Percentiles rank a stretch among this genome's conserved stretches.
phyloP scores from a whole-genome alignment of 2,329 filamentous ascomycete species.

The Juglanconis oblonga region DNA sequence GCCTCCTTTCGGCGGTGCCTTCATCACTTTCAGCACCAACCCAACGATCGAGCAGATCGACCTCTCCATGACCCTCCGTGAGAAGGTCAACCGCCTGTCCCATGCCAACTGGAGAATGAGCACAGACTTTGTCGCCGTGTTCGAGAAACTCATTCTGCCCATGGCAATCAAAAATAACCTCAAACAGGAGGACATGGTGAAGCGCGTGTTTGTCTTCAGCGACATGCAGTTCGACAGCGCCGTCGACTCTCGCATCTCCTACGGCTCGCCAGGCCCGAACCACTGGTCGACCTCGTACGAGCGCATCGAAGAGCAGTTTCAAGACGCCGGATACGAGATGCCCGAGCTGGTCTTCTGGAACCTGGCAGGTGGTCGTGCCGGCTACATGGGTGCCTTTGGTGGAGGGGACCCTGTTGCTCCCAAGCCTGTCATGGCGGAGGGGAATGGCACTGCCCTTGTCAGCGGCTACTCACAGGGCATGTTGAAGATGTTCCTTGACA shows the following conservation, averaged over 20 bases:
- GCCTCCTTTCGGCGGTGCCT: constrained; percentile 50
- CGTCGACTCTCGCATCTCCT: background rate
- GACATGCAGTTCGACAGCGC: constrained; percentile 59
- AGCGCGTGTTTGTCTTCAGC: constrained; percentile 57
- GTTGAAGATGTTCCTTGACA: constrained; percentile 56
- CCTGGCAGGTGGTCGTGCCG: constrained; percentile 40
- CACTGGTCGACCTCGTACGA: constrained; percentile 46
- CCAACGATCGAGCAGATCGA: constrained; percentile 43
- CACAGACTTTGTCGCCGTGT: constrained; percentile 54
- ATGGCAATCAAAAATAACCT: constrained; percentile 49
- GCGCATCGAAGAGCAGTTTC: constrained; percentile 43
- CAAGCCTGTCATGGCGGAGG: constrained; percentile 46
- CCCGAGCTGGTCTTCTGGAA: constrained; percentile 62
- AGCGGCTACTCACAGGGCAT: constrained; percentile 56
- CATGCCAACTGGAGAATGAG: constrained; percentile 35
- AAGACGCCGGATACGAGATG: constrained; percentile 52
- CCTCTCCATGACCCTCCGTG: constrained; percentile 32
- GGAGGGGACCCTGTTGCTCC: constrained; percentile 32
- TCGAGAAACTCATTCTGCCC: constrained; percentile 51
- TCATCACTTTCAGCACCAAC: constrained; percentile 50
- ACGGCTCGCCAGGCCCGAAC: background rate
- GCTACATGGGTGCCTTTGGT: constrained; percentile 6
- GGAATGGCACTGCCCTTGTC: constrained; percentile 47
- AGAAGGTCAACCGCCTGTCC: constrained; percentile 37
- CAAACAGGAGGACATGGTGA: constrained; percentile 56